phyloP scores from a whole-genome alignment of 768 basidiomycete genomes.

The Leccinum ochraceum region DNA sequence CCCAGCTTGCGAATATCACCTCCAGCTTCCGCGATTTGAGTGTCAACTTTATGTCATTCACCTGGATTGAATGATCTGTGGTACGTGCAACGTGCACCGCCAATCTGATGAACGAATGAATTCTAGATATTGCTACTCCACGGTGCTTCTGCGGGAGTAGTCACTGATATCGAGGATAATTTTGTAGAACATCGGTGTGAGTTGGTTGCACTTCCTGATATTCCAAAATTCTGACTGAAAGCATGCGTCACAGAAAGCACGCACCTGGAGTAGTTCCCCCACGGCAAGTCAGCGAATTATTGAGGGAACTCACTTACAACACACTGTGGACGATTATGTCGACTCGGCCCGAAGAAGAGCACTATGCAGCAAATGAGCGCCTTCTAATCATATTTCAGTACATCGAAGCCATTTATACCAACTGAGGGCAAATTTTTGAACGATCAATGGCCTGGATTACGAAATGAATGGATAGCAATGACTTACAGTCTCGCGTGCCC shows the following conservation, averaged over 20 bases:
- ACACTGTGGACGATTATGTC: neutral
- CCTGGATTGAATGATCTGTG: neutral
- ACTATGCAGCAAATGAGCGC: neutral
- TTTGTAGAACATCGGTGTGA: neutral
- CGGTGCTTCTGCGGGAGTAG: neutral
- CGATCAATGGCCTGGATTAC: too few relatives aligned
- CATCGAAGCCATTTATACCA: neutral
- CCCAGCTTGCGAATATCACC: neutral
- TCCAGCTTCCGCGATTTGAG: neutral
- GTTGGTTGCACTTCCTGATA: neutral
- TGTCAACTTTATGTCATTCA: neutral
- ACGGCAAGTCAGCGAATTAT: neutral
- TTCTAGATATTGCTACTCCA: neutral
- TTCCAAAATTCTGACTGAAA: neutral
- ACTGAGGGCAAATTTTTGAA: neutral
- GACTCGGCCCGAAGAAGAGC: neutral
- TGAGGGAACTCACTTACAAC: neutral
- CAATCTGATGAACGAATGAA: neutral
- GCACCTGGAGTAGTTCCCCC: neutral
- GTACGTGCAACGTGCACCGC: neutral
- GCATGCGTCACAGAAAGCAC: neutral
- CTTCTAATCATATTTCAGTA: neutral
- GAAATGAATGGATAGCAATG: neutral
- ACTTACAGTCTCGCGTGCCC: neutral
- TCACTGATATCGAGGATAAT: slow-evolving; percentile 1